phyloP scores from a whole-genome alignment of 441 rosid genomes.

The Corymbia calophylla region DNA sequence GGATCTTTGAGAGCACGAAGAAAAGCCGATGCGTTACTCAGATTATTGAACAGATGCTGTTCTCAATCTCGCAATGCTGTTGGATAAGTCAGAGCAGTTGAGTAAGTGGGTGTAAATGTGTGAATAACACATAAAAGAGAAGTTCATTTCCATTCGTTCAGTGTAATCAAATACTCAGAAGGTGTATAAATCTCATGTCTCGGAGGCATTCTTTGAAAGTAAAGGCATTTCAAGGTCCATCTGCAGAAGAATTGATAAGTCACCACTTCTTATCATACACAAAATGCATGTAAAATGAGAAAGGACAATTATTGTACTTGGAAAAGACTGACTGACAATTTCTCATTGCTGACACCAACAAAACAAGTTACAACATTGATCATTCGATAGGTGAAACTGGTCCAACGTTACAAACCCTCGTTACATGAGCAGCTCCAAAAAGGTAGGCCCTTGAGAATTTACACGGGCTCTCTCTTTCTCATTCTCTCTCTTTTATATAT shows the following conservation, averaged over 20 bases:
- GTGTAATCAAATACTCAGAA: background rate
- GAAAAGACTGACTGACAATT: background rate
- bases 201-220: background rate
- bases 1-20: conserved; percentile 58
- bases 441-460: background rate
- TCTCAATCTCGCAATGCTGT: conserved; percentile 35
- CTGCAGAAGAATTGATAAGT: background rate
- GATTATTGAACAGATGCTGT: conserved; percentile 53
- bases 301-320: background rate
- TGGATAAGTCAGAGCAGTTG: conserved; percentile 5
- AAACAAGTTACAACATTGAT: background rate
- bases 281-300: background rate
- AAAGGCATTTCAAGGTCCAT: background rate
- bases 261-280: background rate
- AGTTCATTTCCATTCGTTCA: background rate
- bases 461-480: background rate
- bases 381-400: background rate
- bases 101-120: conserved; percentile 21
- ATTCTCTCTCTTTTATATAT: background rate
- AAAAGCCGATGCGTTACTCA: conserved; percentile 61
- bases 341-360: background rate
- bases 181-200: background rate
- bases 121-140: conserved; percentile 7
- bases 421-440: background rate
- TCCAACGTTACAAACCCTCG: background rate